Evolutionary conservation across 176 grass and related monocot genomes (phyloP).

Genomic region (Aegilops tauschii): DNA sequence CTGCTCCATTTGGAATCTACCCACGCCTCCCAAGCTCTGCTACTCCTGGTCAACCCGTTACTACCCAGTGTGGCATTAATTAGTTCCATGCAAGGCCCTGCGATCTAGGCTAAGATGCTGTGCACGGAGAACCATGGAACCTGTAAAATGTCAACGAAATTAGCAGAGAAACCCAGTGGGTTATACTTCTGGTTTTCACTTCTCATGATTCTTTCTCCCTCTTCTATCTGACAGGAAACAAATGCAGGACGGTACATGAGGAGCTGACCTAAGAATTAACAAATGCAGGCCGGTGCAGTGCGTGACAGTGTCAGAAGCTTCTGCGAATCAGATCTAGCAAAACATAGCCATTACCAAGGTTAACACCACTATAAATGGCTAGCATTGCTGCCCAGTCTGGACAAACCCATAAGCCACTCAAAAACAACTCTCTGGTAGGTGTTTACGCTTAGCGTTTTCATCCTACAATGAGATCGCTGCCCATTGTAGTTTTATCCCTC

Average conservation of each 20-base stretch:
- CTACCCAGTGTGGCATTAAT: background rate
- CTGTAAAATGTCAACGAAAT: conserved; percentile 24
- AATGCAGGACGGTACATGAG: background rate
- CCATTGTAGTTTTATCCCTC: background rate
- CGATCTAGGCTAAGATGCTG: no score
- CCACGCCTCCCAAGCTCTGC: background rate
- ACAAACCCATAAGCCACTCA: background rate
- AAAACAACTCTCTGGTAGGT: background rate
- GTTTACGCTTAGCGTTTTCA: background rate
- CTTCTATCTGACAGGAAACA: background rate
- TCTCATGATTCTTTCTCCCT: background rate
- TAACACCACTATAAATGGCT: conserved; percentile 16
- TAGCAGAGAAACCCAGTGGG: background rate
- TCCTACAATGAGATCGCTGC: conserved; percentile 2
- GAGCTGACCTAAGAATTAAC: background rate
- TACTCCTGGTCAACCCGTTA: background rate
- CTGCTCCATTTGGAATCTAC: background rate
- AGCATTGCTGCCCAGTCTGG: background rate
- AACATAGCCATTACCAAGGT: background rate
- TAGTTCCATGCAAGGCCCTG: background rate
- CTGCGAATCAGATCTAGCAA: background rate
- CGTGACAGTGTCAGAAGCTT: background rate
- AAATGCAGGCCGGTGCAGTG: background rate
- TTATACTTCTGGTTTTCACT: background rate
- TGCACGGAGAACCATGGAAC: no score